A percentile compares a stretch with the other conserved stretches of the same genome.
phyloP scores from a whole-genome alignment of 2,329 filamentous ascomycete species.

The Venturia aucupariae region DNA sequence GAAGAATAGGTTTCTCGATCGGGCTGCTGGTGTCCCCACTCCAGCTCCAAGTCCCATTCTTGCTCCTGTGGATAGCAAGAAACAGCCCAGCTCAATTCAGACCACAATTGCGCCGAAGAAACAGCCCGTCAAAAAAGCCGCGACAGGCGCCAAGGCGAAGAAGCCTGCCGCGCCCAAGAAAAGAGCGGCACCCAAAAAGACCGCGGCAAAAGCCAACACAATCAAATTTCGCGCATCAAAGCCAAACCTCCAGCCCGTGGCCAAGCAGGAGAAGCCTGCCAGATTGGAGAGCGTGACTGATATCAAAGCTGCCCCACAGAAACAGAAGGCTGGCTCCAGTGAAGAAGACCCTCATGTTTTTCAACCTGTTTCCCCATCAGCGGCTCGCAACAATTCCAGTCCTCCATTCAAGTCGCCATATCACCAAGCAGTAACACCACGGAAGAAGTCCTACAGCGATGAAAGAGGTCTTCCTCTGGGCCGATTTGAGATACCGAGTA shows the following conservation, averaged over 20 bases:
- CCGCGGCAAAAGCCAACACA: background rate
- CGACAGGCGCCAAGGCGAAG: background rate
- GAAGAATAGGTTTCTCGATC: constrained; percentile 20
- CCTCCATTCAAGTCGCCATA: background rate
- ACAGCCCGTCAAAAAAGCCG: background rate
- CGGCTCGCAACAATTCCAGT: constrained; percentile 8
- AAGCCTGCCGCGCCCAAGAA: constrained; percentile 5
- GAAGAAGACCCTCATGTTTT: background rate
- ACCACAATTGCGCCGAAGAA: constrained; percentile 6
- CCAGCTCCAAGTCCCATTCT: constrained; percentile 8
- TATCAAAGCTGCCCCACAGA: background rate
- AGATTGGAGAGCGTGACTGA: background rate
- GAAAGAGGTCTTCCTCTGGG: background rate
- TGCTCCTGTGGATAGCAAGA: background rate
- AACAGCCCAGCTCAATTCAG: background rate
- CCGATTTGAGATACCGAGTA: background rate
- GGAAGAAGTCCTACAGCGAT: constrained; percentile 5
- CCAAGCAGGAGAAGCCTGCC: background rate
- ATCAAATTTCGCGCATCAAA: background rate
- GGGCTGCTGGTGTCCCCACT: constrained; percentile 10
- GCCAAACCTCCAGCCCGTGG: background rate
- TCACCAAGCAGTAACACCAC: background rate
- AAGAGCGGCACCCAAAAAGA: background rate
- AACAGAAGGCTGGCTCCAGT: background rate
- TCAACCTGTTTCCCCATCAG: constrained; percentile 7